Evolutionary conservation across 441 rosid species (phyloP).

Genomic region (Erysimum cheiri): DNA sequence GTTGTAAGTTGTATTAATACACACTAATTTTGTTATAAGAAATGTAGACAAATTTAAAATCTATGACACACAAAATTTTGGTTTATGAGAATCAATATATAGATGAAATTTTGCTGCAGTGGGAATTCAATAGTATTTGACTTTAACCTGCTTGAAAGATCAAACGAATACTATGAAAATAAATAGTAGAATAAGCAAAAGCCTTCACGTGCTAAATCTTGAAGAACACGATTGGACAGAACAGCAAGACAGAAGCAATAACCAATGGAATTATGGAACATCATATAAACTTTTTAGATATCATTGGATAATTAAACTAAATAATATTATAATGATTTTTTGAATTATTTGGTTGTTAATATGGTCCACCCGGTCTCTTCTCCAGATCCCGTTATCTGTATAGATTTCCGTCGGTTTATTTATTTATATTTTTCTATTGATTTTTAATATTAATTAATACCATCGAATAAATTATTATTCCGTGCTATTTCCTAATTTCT

Average conservation of each 20-base stretch:
- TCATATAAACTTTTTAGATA: constrained; percentile 6
- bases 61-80: not conserved
- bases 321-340: constrained; percentile 33
- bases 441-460: not conserved
- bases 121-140: not conserved
- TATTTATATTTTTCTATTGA: not conserved
- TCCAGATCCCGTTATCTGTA: constrained; percentile 33
- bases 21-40: not conserved
- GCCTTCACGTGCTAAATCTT: constrained; percentile 42
- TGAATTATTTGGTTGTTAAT: constrained; percentile 38
- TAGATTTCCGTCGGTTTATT: constrained; percentile 39
- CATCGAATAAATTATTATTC: constrained; percentile 8
- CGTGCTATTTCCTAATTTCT: constrained; percentile 3
- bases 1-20: not conserved
- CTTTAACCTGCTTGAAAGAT: constrained; percentile 1
- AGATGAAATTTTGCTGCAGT: not conserved
- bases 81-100: not conserved
- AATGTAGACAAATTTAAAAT: not conserved
- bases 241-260: constrained; percentile 42
- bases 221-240: constrained; percentile 46
- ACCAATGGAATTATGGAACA: constrained; percentile 44
- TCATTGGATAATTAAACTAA: constrained; percentile 42
- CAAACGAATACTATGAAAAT: constrained; percentile 3
- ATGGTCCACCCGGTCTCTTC: constrained; percentile 46
- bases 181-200: constrained; percentile 8